Conservation (phyloP, 305 asterid genomes). For the Rubia balearica region DNA sequence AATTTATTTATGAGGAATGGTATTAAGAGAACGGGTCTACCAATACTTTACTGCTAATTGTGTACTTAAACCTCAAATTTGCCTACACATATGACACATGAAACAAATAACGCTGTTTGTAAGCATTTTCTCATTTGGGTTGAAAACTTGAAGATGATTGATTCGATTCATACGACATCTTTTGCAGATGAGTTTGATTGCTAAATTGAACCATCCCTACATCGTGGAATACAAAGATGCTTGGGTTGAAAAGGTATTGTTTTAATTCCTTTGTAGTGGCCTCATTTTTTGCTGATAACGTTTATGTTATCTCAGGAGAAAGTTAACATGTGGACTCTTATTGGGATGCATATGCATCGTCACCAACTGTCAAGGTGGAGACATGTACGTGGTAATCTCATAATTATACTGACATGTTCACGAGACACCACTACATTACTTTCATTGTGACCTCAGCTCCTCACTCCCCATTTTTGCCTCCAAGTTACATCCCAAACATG, state of each 20-base stretch:
- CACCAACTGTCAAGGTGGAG: conserved; percentile 77
- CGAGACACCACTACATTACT: background rate
- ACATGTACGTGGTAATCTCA: conserved; percentile 62
- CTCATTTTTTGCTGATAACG: background rate
- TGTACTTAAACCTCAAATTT: background rate
- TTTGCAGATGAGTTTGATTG: conserved; percentile 65
- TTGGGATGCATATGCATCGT: conserved; percentile 76
- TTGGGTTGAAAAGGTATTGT: conserved; percentile 81
- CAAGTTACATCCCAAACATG: background rate
- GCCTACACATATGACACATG: background rate
- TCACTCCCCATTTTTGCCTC: background rate
- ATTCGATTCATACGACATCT: background rate
- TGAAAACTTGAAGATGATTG: background rate
- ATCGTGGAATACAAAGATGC: conserved; percentile 79
- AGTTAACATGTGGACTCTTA: conserved; percentile 18
- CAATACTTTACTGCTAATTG: background rate
- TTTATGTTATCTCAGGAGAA: conserved; percentile 7
- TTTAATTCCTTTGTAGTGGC: background rate
- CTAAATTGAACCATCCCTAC: conserved; percentile 71
- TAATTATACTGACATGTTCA: conserved; percentile 6
- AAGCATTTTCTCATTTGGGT: background rate
- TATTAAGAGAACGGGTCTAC: background rate
- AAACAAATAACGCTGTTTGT: background rate
- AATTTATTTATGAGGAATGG: too few species aligned
- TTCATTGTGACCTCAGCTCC: background rate